A percentile compares a stretch with the other conserved stretches of the same genome.
These are phyloP conservation scores for Coemansia sp. DNA, from an alignment of 192 early-diverging fungal species.

Conservation along the genomic window DNA sequence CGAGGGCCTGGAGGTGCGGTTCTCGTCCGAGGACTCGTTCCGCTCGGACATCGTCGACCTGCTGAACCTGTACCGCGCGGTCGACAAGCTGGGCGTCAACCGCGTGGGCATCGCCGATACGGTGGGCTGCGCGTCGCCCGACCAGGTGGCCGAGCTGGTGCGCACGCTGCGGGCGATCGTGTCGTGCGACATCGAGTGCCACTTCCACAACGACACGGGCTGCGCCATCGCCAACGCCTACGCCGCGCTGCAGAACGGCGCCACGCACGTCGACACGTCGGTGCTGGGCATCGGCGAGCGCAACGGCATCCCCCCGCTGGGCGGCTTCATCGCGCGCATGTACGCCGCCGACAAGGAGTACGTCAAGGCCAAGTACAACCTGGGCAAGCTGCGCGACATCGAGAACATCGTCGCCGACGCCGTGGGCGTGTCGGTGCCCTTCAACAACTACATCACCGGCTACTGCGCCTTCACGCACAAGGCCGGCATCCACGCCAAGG, in stretches of 20 bases:
- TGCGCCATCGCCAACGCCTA: conserved; percentile 98
- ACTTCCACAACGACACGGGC: conserved; percentile 99
- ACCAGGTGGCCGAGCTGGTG: conserved; percentile 97
- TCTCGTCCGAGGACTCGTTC: conserved; percentile 98
- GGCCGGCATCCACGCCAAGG: conserved; percentile 99
- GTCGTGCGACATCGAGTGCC: conserved; percentile 97
- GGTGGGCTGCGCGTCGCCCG: conserved; percentile 96
- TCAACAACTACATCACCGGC: conserved; percentile 99
- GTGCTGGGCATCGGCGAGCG: conserved; percentile 98
- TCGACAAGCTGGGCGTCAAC: conserved; percentile 97
- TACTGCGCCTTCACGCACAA: conserved; percentile 99
- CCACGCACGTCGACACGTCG: conserved; percentile 97
- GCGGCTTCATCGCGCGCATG: conserved; percentile 93
- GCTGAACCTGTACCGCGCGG: conserved; percentile 91
- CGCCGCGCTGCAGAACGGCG: conserved; percentile 93
- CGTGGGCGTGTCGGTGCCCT: conserved; percentile 93
- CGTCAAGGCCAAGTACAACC: conserved; percentile 91
- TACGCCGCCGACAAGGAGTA: conserved; percentile 91
- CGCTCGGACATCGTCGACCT: conserved; percentile 95
- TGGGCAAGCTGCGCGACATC: conserved; percentile 87
- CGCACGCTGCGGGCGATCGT: conserved; percentile 92
- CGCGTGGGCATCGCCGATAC: conserved; percentile 99
- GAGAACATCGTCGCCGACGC: conserved; percentile 96
- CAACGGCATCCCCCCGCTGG: conserved; percentile 96
- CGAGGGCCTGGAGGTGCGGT: conserved; percentile 95